These are phyloP conservation scores for Chiua virens DNA, from an alignment of 768 basidiomycete genomes.

Conservation along the genomic window DNA sequence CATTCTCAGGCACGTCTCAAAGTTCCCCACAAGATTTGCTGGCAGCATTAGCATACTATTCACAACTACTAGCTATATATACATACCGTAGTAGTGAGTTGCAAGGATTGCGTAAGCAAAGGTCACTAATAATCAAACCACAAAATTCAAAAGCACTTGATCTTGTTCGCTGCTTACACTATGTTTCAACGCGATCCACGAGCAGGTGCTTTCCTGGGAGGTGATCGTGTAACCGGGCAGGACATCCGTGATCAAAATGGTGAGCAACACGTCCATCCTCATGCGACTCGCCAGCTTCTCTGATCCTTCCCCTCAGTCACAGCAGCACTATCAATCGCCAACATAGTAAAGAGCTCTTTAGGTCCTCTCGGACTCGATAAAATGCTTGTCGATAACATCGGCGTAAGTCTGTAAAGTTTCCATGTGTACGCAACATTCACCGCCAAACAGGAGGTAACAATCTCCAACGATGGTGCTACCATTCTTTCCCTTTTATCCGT, in stretches of 20 bases:
- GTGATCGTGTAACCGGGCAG: conserved; percentile 90
- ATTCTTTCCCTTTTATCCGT: conserved; percentile 92
- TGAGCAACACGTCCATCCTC: conserved; percentile 29
- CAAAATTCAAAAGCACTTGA: neutral
- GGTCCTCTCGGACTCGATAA: conserved; percentile 95
- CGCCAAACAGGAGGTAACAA: conserved; percentile 85
- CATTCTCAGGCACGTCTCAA: neutral
- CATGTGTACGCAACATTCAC: conserved; percentile 6
- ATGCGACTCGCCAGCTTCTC: neutral
- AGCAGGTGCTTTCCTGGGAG: conserved; percentile 91
- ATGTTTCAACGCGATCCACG: conserved; percentile 93
- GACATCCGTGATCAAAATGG: conserved; percentile 98
- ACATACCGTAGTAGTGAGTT: too few species aligned
- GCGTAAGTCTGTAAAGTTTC: conserved; percentile 50
- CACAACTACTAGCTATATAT: too few species aligned
- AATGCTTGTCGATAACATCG: conserved; percentile 98
- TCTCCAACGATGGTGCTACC: conserved; percentile 99
- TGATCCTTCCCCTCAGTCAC: conserved; percentile 55
- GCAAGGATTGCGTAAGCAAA: conserved; percentile 23
- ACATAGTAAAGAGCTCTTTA: conserved; percentile 94
- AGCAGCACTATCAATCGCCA: conserved; percentile 95
- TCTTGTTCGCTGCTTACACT: conserved; percentile 10
- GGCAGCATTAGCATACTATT: too few species aligned
- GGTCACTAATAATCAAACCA: neutral
- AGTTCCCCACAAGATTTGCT: too few species aligned